Conservation (phyloP, 2,329 filamentous ascomycete genomes). For the Lecanosticta acicola region DNA sequence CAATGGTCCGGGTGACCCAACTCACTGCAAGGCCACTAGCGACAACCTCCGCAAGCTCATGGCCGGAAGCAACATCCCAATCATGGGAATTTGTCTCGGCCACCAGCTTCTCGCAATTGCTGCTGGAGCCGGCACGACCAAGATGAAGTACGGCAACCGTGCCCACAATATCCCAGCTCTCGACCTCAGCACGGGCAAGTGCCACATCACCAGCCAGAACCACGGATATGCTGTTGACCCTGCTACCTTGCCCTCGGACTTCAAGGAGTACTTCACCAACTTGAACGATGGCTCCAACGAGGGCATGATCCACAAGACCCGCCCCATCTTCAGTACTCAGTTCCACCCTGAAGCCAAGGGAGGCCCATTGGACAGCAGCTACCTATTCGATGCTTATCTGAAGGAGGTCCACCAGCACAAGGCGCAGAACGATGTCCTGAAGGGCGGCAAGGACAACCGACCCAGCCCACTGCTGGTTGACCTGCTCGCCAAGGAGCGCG, state of each 20-base stretch:
- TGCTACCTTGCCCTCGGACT: conserved; percentile 72
- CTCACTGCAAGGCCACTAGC: conserved; percentile 89
- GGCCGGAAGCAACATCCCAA: conserved; percentile 80
- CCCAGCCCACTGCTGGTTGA: conserved; percentile 85
- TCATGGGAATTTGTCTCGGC: conserved; percentile 97
- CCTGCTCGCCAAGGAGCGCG: conserved; percentile 86
- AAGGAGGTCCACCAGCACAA: conserved; percentile 87
- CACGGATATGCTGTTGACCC: conserved; percentile 95
- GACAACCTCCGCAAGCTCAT: conserved; percentile 89
- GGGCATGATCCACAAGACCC: conserved; percentile 91
- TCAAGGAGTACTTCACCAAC: conserved; percentile 98
- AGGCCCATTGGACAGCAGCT: conserved; percentile 89
- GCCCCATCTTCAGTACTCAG: conserved; percentile 96
- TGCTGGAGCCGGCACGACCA: conserved; percentile 81
- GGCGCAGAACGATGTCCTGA: conserved; percentile 66
- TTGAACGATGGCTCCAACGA: conserved; percentile 97
- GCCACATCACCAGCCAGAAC: conserved; percentile 98
- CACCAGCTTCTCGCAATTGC: conserved; percentile 93
- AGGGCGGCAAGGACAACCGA: conserved; percentile 72
- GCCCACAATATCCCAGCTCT: conserved; percentile 97
- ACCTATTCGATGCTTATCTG: conserved; percentile 94
- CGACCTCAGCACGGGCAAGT: conserved; percentile 90
- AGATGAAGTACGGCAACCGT: conserved; percentile 98
- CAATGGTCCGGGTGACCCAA: conserved; percentile 96
- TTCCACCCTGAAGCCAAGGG: conserved; percentile 99